Conservation (phyloP, 1,284 basidiomycete genomes). For the Pisolithus thermaeus region DNA sequence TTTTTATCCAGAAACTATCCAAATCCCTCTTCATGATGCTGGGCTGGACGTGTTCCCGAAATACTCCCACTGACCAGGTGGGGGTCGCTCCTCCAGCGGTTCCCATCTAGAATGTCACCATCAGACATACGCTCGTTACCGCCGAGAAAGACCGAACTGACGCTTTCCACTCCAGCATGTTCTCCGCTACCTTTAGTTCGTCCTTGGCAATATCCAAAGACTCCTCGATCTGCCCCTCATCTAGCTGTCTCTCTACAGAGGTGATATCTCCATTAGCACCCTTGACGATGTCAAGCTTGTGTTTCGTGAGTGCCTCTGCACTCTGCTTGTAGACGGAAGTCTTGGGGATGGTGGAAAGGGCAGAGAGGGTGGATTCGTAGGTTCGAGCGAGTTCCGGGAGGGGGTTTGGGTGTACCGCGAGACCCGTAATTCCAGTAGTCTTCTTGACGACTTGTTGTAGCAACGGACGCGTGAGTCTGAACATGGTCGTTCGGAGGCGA, state of each 20-base stretch:
- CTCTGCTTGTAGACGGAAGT: slow-evolving; percentile 90
- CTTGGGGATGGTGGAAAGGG: slow-evolving; percentile 68
- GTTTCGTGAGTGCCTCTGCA: slow-evolving; percentile 81
- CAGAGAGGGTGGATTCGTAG: slow-evolving; percentile 76
- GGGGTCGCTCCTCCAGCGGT: slow-evolving; percentile 75
- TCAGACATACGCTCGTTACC: slow-evolving; percentile 2
- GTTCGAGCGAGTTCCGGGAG: slow-evolving; percentile 72
- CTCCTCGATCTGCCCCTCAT: slow-evolving; percentile 81
- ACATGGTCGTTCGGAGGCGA: slow-evolving; percentile 47
- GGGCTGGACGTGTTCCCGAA: slow-evolving; percentile 43
- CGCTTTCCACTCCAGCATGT: slow-evolving; percentile 96
- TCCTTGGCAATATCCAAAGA: slow-evolving; percentile 79
- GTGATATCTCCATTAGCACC: slow-evolving; percentile 60
- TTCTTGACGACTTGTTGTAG: slow-evolving; percentile 60
- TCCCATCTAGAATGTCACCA: slow-evolving; percentile 65
- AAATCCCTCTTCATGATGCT: slow-evolving; percentile 10
- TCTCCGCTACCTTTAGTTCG: slow-evolving; percentile 73
- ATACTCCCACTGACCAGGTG: slow-evolving; percentile 85
- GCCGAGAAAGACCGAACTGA: slow-evolving; percentile 43
- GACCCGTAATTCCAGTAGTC: slow-evolving; percentile 76
- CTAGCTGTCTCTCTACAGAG: slow-evolving; percentile 66
- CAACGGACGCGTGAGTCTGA: slow-evolving; percentile 73
- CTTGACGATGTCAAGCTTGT: slow-evolving; percentile 74
- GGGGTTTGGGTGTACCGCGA: slow-evolving; percentile 71
- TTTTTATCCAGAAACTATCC: too few species aligned